phyloP scores from a whole-genome alignment of 306 rosid genomes.

The Cyamopsis tetragonoloba region DNA sequence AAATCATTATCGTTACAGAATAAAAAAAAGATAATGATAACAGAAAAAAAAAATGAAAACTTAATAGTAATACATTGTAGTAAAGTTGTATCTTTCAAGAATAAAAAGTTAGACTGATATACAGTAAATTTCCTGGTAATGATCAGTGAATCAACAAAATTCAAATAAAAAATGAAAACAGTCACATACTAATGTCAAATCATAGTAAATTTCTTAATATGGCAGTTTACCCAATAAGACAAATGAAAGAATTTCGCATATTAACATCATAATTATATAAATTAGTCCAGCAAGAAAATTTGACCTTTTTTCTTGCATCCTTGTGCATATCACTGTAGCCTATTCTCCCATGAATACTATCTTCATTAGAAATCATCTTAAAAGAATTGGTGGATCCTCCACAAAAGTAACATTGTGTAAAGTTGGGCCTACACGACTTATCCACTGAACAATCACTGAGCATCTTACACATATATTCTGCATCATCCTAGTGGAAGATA shows the following conservation, averaged over 20 bases:
- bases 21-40: no score
- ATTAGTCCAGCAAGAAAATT: conserved; percentile 29
- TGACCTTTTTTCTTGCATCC: conserved; percentile 56
- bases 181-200: neutral
- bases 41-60: no score
- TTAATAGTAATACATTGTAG: no score
- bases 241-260: neutral
- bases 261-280: conserved; percentile 18
- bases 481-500: conserved; percentile 56
- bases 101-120: no score
- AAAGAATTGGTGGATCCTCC: conserved; percentile 59
- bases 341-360: conserved; percentile 39
- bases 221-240: neutral
- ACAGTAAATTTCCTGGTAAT: neutral
- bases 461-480: conserved; percentile 62
- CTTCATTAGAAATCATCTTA: conserved; percentile 57
- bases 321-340: conserved; percentile 30
- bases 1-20: no score
- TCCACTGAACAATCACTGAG: conserved; percentile 40
- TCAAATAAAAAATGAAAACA: neutral
- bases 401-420: conserved; percentile 50
- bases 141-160: neutral
- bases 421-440: conserved; percentile 34
- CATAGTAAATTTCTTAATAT: neutral
- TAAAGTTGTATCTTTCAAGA: no score